Evolutionary conservation across 208 protist genomes (phyloP).

Genomic region (Vickermania ingenoplastis): DNA sequence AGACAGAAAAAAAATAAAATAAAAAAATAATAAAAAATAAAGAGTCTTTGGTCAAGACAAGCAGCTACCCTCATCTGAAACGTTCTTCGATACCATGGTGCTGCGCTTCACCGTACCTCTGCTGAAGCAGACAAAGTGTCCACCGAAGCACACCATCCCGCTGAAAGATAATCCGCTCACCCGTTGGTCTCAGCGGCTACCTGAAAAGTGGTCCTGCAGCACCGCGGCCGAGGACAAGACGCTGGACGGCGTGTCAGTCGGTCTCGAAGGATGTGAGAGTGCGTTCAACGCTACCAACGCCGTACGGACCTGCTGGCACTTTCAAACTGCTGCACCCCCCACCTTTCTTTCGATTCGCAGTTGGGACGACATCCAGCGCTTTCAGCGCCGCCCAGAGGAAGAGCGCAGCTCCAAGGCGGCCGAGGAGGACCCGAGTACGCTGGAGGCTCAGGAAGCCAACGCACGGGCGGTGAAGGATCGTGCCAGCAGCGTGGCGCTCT

Average conservation of each 20-base stretch:
- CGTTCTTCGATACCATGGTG: too few relatives aligned
- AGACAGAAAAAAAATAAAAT: too few relatives aligned
- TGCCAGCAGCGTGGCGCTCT: constrained; percentile 9
- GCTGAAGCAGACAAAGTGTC: constrained; percentile 35
- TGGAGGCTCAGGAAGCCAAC: not conserved
- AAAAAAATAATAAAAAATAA: too few relatives aligned
- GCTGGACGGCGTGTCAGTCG: constrained; percentile 29
- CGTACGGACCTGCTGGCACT: constrained; percentile 72
- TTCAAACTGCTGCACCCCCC: constrained; percentile 45
- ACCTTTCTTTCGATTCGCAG: constrained; percentile 36
- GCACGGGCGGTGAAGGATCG: not conserved
- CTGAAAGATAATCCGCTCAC: constrained; percentile 46
- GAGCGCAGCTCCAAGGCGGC: not conserved
- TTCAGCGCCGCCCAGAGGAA: constrained; percentile 20
- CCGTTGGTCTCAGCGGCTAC: constrained; percentile 52
- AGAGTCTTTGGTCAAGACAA: too few relatives aligned
- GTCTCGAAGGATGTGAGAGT: constrained; percentile 66
- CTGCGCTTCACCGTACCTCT: not conserved
- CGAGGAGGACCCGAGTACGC: not conserved
- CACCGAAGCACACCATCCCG: constrained; percentile 24
- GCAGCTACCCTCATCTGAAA: too few relatives aligned
- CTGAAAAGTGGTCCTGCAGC: constrained; percentile 16
- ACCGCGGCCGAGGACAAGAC: constrained; percentile 1
- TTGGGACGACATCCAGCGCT: constrained; percentile 41
- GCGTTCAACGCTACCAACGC: constrained; percentile 85